Evolutionary conservation across 805 yeast genomes (phyloP).

Genomic region (Wickerhamiella sergipiensis): DNA sequence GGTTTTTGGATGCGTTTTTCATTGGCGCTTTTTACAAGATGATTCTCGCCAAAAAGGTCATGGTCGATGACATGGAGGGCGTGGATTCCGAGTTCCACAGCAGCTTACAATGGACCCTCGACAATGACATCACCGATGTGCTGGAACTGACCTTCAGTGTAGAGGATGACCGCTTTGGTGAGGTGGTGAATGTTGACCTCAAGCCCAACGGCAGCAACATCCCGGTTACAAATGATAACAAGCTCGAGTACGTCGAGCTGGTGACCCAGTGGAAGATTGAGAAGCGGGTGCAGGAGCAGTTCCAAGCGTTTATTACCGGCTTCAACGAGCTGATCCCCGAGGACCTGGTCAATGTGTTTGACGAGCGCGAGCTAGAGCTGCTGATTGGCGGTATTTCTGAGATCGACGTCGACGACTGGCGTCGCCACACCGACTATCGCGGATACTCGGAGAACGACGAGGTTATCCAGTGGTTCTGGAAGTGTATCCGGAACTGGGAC

Average conservation of each 20-base stretch:
- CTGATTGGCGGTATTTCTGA: conserved; percentile 97
- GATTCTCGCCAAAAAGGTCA: conserved; percentile 92
- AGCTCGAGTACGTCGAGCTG: conserved; percentile 87
- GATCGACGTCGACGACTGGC: conserved; percentile 98
- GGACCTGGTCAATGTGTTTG: conserved; percentile 90
- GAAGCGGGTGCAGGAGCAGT: conserved; percentile 88
- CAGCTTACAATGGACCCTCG: conserved; percentile 89
- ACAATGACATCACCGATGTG: conserved; percentile 81
- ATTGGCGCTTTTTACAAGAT: conserved; percentile 96
- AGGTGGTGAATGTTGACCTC: conserved; percentile 74
- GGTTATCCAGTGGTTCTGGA: conserved; percentile 98
- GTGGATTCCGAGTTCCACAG: conserved; percentile 95
- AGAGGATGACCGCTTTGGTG: conserved; percentile 90
- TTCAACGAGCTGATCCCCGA: conserved; percentile 96
- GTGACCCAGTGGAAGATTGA: conserved; percentile 93
- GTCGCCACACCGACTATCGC: conserved; percentile 95
- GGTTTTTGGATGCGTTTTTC: conserved; percentile 95
- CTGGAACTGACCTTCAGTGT: conserved; percentile 77
- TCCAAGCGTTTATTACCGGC: conserved; percentile 91
- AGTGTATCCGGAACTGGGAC: conserved; percentile 85
- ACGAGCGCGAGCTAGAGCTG: conserved; percentile 92
- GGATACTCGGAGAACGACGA: conserved; percentile 95
- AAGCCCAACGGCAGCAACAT: conserved; percentile 79
- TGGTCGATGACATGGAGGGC: conserved; percentile 94
- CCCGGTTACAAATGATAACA: conserved; percentile 88